phyloP scores from a whole-genome alignment of 2,329 filamentous ascomycete genomes.

The Camptophora hylomeconis region DNA sequence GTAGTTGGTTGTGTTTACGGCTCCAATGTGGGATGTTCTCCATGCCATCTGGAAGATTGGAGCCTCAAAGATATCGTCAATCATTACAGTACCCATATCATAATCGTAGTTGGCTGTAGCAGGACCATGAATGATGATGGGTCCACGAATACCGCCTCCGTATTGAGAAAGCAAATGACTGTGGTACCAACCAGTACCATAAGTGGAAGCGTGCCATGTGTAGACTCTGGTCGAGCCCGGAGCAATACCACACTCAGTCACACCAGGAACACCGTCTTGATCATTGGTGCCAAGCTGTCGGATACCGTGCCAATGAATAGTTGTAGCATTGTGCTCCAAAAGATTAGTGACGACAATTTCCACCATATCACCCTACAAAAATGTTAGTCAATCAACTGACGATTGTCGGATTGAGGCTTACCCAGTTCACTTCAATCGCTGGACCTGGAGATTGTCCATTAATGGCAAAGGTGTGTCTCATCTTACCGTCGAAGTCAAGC shows the following conservation, averaged over 20 bases:
- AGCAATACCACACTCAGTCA: conserved; percentile 39
- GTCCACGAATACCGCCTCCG: conserved; percentile 16
- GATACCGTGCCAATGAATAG: conserved; percentile 51
- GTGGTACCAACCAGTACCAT: conserved; percentile 49
- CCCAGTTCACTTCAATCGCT: conserved; percentile 50
- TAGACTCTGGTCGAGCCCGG: conserved; percentile 43
- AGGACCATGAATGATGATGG: conserved; percentile 17
- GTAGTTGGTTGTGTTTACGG: conserved; percentile 12
- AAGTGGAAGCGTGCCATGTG: conserved; percentile 30
- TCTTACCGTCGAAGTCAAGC: conserved; percentile 14
- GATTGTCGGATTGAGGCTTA: not conserved
- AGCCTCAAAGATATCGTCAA: conserved; percentile 12
- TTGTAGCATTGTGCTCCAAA: conserved; percentile 43
- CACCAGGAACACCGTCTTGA: conserved; percentile 43
- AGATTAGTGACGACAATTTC: conserved; percentile 43
- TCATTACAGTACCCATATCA: conserved; percentile 15
- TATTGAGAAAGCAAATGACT: conserved; percentile 38
- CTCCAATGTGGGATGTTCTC: conserved; percentile 11
- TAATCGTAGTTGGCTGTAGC: conserved; percentile 16
- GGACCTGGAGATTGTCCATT: conserved; percentile 58
- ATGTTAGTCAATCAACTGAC: too few relatives aligned
- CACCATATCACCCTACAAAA: conserved; percentile 44
- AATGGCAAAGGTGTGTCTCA: conserved; percentile 48
- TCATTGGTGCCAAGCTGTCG: conserved; percentile 42
- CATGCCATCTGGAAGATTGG: conserved; percentile 14